Base-by-base conservation (phyloP, 768 basidiomycete species). In the Postia placenta region DNA sequence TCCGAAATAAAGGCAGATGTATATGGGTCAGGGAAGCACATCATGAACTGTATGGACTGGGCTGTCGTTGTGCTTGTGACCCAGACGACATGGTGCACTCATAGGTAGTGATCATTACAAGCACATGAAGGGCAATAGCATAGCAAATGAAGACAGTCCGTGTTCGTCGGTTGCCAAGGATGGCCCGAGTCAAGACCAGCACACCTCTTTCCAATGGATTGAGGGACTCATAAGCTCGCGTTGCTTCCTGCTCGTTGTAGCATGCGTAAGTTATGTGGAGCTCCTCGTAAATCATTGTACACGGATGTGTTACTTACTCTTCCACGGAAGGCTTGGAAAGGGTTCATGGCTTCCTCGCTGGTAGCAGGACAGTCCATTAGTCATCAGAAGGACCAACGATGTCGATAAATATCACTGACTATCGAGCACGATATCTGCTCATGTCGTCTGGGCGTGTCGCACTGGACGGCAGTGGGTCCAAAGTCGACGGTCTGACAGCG, bases 311-410 rank as follows among this genome's bases (percentile, higher is more conserved):
- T 5, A 79, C 92, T 56, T 59, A 96, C 95, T 65, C 92, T 75
- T 1, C 95, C 92, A 54, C 92, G 82, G 76, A 99, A 98, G 5
- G 87, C 92, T 66, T 97, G 94, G 63, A 99, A 99, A 0, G 96
- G 95, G 61, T 99, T 98, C 82, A 98, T 92, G 45, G 90, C 82
- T 67, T 96, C 90, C 63, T 98, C 95, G 61, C 62, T 64, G 38
- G 11, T 14, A 9, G 20, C 25, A 23, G 12, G 35, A 6, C 14
- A 20, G 30, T 39, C 20, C 15, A 35, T 35, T 17, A 9, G 12
- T 14, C n/a, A n/a, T 7, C 30, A 33, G 30, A 33, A 7, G 15
- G 40, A 36, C n/a, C 15, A 24, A 41, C 15, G 6, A 40, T 9
- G 25, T 25, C 4, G 27, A n/a, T 5, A 33, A 46, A 46, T 51